Evolutionary conservation across 2,329 filamentous ascomycete species (phyloP), one percentile per base, ranked within the genome.

Genomic region (Cladophialophora carrionii): DNA sequence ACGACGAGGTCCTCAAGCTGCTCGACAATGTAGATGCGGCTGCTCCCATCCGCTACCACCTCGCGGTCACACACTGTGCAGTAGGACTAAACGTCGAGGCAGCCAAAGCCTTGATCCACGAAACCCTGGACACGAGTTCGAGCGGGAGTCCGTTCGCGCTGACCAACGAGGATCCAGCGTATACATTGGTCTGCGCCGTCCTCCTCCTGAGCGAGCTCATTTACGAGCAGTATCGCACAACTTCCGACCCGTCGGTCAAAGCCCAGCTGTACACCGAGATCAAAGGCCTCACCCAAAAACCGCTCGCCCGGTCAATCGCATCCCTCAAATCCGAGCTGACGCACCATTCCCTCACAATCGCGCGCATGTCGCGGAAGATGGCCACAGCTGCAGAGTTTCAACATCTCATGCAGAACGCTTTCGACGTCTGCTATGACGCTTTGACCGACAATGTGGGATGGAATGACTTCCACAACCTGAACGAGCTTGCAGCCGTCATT

Each of bases 101-200:
- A 48, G 57, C 57, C 12, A 61, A 61, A 20, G 57, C 48, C n/a
- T 26, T 61, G 26, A n/a, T 61, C 24, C 29, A 61, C n/a, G 29
- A 61, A 14, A 53, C n/a, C 9, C 48, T 61, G 24, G 57, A 61
- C n/a, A n/a, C 48, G 22, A 43, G n/a, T 20, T 24, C 57, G n/a
- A 53, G 12, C 24, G 57, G 57, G 12, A 6, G 20, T 6, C 17
- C 22, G 10, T 52, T 24, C 20, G 24, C 46, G 9, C 46, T 61
- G 10, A 61, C 57, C 24, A 20, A 61, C 41, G 57, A 61, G 26
- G 57, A 61, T 31, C 57, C 57, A 8, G 57, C 57, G 10, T 34
- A 14, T 12, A 61, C 29, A 1, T 17, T 61, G 2, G 46, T 52
- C 6, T 37, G 48, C 48, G 48, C 57, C 46, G 57, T 53, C 46